Conservation (phyloP, 2,329 filamentous ascomycete genomes). For the Aspergillus hortae region DNA sequence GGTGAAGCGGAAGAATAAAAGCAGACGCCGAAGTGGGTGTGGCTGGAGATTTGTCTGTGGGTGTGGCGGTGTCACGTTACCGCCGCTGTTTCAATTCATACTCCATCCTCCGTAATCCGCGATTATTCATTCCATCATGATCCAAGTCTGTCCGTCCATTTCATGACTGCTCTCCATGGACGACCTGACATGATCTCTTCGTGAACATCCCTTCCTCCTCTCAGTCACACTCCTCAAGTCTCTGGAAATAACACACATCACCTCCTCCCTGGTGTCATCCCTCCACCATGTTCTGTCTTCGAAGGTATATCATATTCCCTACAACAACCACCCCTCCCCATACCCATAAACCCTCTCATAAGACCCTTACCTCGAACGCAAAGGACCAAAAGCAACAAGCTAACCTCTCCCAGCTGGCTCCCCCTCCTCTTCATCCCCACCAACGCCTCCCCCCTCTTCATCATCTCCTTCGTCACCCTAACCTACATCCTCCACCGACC, state of each 20-base stretch:
- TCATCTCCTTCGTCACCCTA: slow-evolving; percentile 83
- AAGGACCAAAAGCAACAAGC: background rate
- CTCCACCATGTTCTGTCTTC: slow-evolving; percentile 61
- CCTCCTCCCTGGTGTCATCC: background rate
- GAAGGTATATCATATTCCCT: slow-evolving; percentile 48
- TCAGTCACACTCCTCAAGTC: background rate
- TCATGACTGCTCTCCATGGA: background rate
- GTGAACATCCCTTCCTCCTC: background rate
- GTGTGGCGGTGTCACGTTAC: background rate
- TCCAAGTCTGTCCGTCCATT: background rate
- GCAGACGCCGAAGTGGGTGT: slow-evolving; percentile 20
- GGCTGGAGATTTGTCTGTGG: slow-evolving; percentile 11
- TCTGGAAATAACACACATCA: background rate
- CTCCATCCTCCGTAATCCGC: too few relatives aligned
- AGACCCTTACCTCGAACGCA: too few relatives aligned
- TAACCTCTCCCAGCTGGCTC: slow-evolving; percentile 61
- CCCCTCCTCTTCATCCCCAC: slow-evolving; percentile 85
- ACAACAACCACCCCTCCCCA: background rate
- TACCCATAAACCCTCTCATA: background rate
- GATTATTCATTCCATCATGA: background rate
- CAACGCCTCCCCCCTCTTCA: slow-evolving; percentile 79
- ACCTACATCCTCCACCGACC: slow-evolving; percentile 96
- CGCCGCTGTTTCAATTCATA: background rate
- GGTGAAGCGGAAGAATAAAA: slow-evolving; percentile 6
- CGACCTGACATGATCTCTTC: too few relatives aligned